These are phyloP conservation scores for Exophiala mesophila DNA, from an alignment of 2,329 filamentous ascomycete genomes.

Conservation along the genomic window DNA sequence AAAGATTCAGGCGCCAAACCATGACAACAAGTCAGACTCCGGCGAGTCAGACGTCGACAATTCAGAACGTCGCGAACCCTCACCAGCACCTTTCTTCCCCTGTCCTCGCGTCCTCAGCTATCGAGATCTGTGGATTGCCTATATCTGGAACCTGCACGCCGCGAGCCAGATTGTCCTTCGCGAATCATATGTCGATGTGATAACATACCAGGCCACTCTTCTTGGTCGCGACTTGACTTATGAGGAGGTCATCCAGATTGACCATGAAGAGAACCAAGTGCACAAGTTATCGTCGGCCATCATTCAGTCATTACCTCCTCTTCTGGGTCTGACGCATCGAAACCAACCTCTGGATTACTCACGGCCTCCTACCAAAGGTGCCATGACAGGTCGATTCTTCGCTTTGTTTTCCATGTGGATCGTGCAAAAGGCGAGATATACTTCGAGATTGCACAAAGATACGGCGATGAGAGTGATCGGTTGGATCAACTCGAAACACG, in stretches of 20 bases:
- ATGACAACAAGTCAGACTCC: too few species aligned
- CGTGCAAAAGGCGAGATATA: constrained; percentile 7
- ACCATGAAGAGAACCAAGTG: constrained; percentile 1
- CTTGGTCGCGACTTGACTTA: background rate
- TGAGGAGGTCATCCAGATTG: constrained; percentile 5
- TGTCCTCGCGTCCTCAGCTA: constrained; percentile 8
- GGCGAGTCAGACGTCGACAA: too few species aligned
- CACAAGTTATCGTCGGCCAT: constrained; percentile 4
- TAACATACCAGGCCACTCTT: constrained; percentile 1
- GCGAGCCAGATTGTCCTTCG: constrained; percentile 12
- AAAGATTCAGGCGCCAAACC: constrained; percentile 1
- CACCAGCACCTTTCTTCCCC: constrained; percentile 2
- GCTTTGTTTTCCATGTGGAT: constrained; percentile 9
- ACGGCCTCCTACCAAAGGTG: constrained; percentile 3
- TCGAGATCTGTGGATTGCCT: constrained; percentile 8
- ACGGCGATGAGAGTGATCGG: constrained; percentile 6
- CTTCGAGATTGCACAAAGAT: constrained; percentile 7
- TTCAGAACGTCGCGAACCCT: background rate
- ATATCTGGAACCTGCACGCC: constrained; percentile 12
- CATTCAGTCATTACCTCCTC: constrained; percentile 10
- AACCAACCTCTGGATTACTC: background rate
- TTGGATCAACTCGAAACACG: constrained; percentile 8
- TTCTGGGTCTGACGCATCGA: constrained; percentile 5
- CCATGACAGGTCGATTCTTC: constrained; percentile 8
- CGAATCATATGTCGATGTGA: constrained; percentile 9